Conservation (phyloP, 352 stramenopile species). For the Peronospora belbahrii region DNA sequence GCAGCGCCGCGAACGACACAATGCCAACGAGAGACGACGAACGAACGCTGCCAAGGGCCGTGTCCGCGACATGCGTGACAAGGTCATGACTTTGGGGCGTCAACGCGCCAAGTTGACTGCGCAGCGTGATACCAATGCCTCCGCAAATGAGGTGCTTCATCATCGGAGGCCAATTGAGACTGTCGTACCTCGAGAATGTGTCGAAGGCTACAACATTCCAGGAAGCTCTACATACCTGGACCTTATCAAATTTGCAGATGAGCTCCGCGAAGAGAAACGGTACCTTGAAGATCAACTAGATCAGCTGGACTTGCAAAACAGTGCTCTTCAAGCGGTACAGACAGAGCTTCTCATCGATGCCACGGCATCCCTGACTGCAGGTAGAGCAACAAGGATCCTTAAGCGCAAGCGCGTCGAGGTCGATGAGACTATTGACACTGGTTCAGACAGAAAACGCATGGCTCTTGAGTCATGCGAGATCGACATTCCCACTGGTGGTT, state of each 20-base stretch:
- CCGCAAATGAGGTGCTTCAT: constrained; percentile 12
- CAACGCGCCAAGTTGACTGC: constrained; percentile 18
- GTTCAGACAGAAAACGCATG: constrained; percentile 11
- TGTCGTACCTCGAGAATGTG: constrained; percentile 12
- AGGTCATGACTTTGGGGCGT: constrained; percentile 18
- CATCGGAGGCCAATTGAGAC: constrained; percentile 17
- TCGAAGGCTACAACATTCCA: constrained; percentile 18
- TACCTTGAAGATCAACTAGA: constrained; percentile 40
- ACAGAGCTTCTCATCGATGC: constrained; percentile 23
- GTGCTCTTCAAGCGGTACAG: constrained; percentile 32
- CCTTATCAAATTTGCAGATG: constrained; percentile 20
- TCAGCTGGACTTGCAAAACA: constrained; percentile 38
- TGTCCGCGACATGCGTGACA: constrained; percentile 34
- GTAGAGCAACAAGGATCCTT: constrained; percentile 12
- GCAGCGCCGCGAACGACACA: constrained; percentile 37
- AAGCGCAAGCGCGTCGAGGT: constrained; percentile 30
- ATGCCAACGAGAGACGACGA: constrained; percentile 36
- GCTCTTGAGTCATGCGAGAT: constrained; percentile 6
- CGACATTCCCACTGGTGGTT: constrained; percentile 17
- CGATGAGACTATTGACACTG: constrained; percentile 4
- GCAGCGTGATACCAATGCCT: constrained; percentile 17
- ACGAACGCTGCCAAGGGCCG: constrained; percentile 39
- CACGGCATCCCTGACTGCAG: constrained; percentile 3
- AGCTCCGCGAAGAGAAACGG: constrained; percentile 32
- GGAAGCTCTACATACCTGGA: constrained; percentile 32